A percentile compares a stretch with the other conserved stretches of the same genome.
phyloP scores from a whole-genome alignment of 2,329 filamentous ascomycete genomes.

The Xylaria sp. region DNA sequence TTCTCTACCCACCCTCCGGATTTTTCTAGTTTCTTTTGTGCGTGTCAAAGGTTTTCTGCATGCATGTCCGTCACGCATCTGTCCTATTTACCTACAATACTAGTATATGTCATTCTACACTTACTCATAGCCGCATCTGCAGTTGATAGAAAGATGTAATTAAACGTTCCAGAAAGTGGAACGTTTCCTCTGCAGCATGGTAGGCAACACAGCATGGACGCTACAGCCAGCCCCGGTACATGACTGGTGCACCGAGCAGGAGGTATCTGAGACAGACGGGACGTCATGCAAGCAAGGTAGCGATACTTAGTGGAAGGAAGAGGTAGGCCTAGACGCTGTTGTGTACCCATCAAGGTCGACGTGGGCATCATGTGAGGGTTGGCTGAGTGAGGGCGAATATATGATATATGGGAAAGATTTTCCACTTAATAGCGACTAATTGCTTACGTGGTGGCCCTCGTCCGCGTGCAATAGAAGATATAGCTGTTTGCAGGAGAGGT shows the following conservation, averaged over 20 bases:
- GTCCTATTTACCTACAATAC: background rate
- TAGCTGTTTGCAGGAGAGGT: background rate
- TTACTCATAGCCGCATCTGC: conserved; percentile 16
- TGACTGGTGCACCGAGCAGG: conserved; percentile 10
- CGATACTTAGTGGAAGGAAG: conserved; percentile 9
- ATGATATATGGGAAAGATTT: background rate
- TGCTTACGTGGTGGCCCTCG: conserved; percentile 2
- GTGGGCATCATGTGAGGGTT: conserved; percentile 22
- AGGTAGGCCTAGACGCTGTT: conserved; percentile 20
- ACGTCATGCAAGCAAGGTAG: conserved; percentile 15
- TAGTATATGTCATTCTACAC: background rate
- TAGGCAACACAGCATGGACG: conserved; percentile 24
- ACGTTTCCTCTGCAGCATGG: background rate
- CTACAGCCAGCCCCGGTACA: conserved; percentile 17
- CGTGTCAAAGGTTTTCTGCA: conserved; percentile 29
- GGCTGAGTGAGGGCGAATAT: conserved; percentile 2
- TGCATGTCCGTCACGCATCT: conserved; percentile 27
- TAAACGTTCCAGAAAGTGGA: conserved; percentile 8
- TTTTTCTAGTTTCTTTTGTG: conserved; percentile 24
- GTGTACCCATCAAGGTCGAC: conserved; percentile 20
- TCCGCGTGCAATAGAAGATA: background rate
- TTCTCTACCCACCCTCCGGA: background rate
- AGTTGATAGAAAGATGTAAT: conserved; percentile 12
- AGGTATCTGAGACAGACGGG: conserved; percentile 7
- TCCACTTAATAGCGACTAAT: background rate